A percentile compares a stretch with the other conserved stretches of the same genome.
Conservation (phyloP, 2,329 filamentous ascomycete genomes). For the Coniochaeta ligniaria region DNA sequence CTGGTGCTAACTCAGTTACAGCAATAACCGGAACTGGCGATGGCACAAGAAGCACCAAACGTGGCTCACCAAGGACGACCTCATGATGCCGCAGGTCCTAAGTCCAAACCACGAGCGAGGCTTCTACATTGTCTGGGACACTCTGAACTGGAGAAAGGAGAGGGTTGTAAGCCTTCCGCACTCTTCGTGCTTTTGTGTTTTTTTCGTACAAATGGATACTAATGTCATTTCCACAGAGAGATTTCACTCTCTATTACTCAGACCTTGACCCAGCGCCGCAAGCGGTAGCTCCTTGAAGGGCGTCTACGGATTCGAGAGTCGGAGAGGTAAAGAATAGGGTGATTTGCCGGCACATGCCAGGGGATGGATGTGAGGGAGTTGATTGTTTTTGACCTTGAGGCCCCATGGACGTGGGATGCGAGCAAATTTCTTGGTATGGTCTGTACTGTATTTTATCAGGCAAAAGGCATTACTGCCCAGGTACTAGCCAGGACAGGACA, state of each 20-base stretch:
- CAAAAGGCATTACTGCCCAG: background rate
- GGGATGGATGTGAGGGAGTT: background rate
- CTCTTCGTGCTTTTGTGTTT: background rate
- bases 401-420: background rate
- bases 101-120: slow-evolving; percentile 55
- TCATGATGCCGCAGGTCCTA: slow-evolving; percentile 54
- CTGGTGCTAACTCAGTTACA: slow-evolving; percentile 20
- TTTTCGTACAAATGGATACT: slow-evolving; percentile 4
- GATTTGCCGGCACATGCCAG: background rate
- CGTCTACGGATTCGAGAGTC: background rate
- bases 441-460: background rate
- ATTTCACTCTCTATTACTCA: slow-evolving; percentile 53
- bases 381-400: background rate
- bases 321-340: background rate
- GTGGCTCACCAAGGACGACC: slow-evolving; percentile 62
- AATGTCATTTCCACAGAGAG: slow-evolving; percentile 35
- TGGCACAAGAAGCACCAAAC: slow-evolving; percentile 62
- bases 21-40: slow-evolving; percentile 58
- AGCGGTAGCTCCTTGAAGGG: background rate
- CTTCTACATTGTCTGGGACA: slow-evolving; percentile 61
- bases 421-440: background rate
- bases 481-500: background rate
- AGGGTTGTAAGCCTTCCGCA: slow-evolving; percentile 37
- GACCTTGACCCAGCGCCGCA: slow-evolving; percentile 39
- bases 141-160: slow-evolving; percentile 54